phyloP scores from a whole-genome alignment of 495 filamentous ascomycete genomes.

The Neurospora sp. region DNA sequence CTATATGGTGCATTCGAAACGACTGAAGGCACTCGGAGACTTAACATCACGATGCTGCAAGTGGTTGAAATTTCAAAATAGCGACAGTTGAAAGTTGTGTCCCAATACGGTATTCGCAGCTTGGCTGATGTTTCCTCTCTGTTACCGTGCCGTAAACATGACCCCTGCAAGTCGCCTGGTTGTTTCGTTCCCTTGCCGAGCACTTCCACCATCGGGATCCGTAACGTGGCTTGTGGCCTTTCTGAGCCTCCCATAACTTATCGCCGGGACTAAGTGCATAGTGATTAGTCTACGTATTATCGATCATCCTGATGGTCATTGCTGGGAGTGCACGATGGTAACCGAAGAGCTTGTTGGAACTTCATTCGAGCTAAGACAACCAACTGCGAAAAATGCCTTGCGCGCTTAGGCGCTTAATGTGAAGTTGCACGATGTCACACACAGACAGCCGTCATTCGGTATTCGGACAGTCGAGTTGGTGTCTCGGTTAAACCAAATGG shows the following conservation, averaged over 20 bases:
- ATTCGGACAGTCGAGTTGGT: background rate
- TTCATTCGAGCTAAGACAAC: background rate
- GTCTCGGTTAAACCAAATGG: background rate
- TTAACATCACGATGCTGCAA: background rate
- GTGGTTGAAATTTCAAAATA: background rate
- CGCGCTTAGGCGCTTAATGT: background rate
- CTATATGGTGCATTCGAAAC: background rate
- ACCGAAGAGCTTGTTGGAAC: background rate
- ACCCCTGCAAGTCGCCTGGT: background rate
- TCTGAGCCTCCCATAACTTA: background rate
- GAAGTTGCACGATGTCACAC: background rate
- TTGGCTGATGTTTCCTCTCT: background rate
- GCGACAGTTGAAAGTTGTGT: background rate
- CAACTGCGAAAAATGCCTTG: background rate
- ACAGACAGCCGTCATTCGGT: background rate
- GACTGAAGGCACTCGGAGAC: background rate
- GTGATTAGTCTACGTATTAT: background rate
- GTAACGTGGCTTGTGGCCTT: background rate
- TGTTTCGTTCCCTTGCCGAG: background rate
- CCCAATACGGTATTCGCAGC: background rate
- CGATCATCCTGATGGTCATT: background rate
- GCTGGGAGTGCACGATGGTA: background rate
- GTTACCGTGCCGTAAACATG: background rate
- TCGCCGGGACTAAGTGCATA: background rate
- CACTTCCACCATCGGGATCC: background rate